phyloP scores from a whole-genome alignment of 768 basidiomycete species.

The Lactarius sp. region DNA sequence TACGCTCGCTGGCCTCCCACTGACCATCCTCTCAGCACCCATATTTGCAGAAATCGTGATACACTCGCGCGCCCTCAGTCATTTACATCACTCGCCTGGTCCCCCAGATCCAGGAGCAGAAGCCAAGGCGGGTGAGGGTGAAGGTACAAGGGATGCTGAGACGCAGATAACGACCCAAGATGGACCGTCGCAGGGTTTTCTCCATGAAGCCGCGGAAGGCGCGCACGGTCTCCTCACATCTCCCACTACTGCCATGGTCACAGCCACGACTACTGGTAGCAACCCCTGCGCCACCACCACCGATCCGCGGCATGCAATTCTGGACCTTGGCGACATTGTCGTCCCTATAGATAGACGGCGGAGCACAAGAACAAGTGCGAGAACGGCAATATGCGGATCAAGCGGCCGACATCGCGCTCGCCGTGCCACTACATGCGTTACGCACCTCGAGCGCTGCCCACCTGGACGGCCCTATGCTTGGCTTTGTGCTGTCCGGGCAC shows the following conservation, averaged over 20 bases:
- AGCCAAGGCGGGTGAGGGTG: background rate
- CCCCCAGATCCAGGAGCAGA: background rate
- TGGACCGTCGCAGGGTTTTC: constrained; percentile 8
- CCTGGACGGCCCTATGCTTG: constrained; percentile 14
- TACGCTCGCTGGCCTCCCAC: background rate
- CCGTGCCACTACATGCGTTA: background rate
- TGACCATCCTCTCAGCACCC: constrained; percentile 9
- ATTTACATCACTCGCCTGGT: constrained; percentile 1
- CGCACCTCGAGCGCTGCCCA: background rate
- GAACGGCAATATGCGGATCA: background rate
- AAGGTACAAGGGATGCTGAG: background rate
- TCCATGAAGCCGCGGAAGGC: constrained; percentile 6
- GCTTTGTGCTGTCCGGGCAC: constrained; percentile 6
- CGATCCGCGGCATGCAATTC: background rate
- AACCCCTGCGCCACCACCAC: background rate
- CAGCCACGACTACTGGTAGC: background rate
- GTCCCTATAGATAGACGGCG: constrained; percentile 2
- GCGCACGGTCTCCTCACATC: constrained; percentile 19
- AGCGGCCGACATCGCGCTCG: background rate
- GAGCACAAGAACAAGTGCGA: background rate
- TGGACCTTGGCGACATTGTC: background rate
- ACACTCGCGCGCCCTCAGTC: constrained; percentile 3
- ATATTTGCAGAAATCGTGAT: background rate
- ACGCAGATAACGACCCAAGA: background rate
- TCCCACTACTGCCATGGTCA: background rate